These are phyloP conservation scores for Zygoascus meyerae DNA, from an alignment of 1,139 yeast species.

Conservation along the genomic window DNA sequence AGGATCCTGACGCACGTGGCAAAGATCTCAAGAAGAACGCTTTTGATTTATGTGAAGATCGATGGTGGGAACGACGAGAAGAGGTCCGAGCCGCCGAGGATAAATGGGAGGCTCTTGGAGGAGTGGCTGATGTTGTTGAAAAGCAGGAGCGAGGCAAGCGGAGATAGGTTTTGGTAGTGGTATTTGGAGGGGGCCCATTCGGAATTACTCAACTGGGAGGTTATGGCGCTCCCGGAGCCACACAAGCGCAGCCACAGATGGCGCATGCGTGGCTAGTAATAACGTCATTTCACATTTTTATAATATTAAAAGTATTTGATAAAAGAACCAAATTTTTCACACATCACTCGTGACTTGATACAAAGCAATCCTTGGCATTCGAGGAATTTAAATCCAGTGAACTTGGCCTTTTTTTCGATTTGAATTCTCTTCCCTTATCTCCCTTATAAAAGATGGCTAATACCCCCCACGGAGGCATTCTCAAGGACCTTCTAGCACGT, in stretches of 20 bases:
- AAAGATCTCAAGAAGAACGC: constrained; percentile 85
- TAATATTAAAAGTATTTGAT: background rate
- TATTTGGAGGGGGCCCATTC: no score
- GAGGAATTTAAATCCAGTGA: background rate
- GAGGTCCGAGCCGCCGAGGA: constrained; percentile 86
- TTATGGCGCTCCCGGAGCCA: background rate
- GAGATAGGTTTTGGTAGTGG: background rate
- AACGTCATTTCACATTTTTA: constrained; percentile 10
- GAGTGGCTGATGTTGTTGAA: constrained; percentile 86
- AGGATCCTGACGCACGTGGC: constrained; percentile 74
- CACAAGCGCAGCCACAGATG: constrained; percentile 7
- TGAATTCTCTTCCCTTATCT: background rate
- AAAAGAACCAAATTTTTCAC: background rate
- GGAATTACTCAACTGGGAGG: background rate
- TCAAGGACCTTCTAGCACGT: constrained; percentile 80
- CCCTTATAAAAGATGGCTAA: constrained; percentile 47
- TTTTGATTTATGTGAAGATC: constrained; percentile 83
- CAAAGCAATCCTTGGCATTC: constrained; percentile 1
- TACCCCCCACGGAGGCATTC: constrained; percentile 84
- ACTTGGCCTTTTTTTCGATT: background rate
- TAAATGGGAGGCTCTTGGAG: constrained; percentile 81
- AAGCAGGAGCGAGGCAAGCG: constrained; percentile 27
- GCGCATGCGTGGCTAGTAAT: constrained; percentile 11
- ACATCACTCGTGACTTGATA: background rate
- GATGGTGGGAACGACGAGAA: constrained; percentile 99